Conservation (phyloP, 768 basidiomycete species). For the Panus rudis region DNA sequence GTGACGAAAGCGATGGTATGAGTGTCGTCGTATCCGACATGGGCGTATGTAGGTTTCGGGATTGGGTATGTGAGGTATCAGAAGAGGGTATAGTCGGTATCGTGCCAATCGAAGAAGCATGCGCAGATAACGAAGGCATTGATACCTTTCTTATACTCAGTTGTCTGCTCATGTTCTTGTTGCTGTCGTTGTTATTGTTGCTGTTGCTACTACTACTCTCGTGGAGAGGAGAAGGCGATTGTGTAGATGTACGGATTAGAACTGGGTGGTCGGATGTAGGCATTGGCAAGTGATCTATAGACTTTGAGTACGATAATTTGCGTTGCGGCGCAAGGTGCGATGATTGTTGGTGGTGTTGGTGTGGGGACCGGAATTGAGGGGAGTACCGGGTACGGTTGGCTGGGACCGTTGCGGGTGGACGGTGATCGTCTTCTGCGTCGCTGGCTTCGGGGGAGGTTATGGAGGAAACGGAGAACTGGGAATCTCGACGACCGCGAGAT, state of each 20-base stretch:
- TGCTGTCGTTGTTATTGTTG: no score
- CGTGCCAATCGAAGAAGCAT: neutral
- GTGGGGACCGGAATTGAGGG: neutral
- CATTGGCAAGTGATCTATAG: conserved; percentile 2
- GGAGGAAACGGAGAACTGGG: conserved; percentile 13
- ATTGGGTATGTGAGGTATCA: neutral
- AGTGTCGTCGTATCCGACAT: neutral
- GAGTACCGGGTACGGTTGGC: neutral
- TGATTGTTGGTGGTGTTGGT: neutral
- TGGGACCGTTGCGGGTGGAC: neutral
- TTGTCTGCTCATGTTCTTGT: no score
- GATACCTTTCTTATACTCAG: no score
- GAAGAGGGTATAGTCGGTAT: neutral
- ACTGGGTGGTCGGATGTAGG: neutral
- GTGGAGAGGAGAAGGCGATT: no score
- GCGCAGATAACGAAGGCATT: no score
- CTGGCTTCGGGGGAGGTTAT: neutral
- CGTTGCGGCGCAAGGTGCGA: no score
- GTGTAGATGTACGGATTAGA: neutral
- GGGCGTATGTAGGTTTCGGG: no score
- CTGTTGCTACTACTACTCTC: no score
- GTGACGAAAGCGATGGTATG: neutral
- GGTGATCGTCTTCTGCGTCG: neutral
- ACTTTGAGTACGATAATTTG: conserved; percentile 1
- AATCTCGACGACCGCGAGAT: conserved; percentile 23